Evolutionary conservation across 257 asterid species (phyloP).

Genomic region (Solanum infundibuliforme): DNA sequence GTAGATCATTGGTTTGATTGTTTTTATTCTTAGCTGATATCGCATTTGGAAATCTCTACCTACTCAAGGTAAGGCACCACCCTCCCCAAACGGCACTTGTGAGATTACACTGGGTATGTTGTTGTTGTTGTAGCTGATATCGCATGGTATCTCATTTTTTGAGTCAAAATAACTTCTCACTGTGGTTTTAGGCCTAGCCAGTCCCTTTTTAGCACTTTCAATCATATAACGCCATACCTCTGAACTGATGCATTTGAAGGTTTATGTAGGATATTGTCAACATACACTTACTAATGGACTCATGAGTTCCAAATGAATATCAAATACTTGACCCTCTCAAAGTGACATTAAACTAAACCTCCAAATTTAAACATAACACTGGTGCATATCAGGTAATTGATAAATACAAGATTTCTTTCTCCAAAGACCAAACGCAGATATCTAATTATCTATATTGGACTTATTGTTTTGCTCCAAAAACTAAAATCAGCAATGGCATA

Average conservation of each 20-base stretch:
- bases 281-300: background rate
- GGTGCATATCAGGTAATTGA: background rate
- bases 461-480: background rate
- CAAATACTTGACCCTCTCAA: background rate
- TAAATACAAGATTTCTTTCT: background rate
- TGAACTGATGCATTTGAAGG: background rate
- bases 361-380: background rate
- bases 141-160: background rate
- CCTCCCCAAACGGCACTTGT: background rate
- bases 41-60: background rate
- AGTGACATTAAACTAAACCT: background rate
- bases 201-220: background rate
- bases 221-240: background rate
- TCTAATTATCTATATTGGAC: background rate
- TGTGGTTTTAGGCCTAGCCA: background rate
- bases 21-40: background rate
- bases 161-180: background rate
- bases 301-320: background rate
- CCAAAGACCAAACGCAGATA: background rate
- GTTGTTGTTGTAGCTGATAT: background rate
- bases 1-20: background rate
- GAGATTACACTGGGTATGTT: background rate
- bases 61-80: background rate
- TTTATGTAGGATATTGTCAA: background rate
- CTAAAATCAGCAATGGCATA: background rate